A percentile compares a stretch with the other conserved stretches of the same genome.
Conservation (phyloP, 2,329 filamentous ascomycete genomes). For the Madurella fahalii region DNA sequence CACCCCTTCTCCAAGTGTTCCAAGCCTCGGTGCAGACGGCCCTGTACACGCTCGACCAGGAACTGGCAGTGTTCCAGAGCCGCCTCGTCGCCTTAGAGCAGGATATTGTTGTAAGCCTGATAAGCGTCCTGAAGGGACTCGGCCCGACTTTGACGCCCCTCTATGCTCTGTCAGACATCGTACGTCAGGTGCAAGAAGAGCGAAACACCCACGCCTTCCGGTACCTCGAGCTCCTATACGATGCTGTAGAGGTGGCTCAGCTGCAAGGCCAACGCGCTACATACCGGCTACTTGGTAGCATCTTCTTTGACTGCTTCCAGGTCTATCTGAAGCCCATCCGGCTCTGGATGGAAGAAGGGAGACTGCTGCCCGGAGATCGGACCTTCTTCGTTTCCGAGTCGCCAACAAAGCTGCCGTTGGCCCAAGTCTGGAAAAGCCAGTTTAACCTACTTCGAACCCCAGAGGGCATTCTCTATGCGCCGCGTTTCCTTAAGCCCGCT, state of each 20-base stretch:
- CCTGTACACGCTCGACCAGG: constrained; percentile 54
- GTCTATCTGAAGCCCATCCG: constrained; percentile 78
- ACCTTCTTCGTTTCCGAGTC: constrained; percentile 71
- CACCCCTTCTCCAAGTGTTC: constrained; percentile 67
- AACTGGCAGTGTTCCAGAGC: constrained; percentile 57
- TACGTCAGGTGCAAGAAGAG: constrained; percentile 52
- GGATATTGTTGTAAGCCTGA: constrained; percentile 62
- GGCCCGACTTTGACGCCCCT: constrained; percentile 51
- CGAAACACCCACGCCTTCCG: constrained; percentile 56
- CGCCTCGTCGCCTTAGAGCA: constrained; percentile 51
- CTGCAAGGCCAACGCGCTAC: constrained; percentile 58
- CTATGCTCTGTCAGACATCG: constrained; percentile 55
- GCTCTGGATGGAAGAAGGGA: constrained; percentile 79
- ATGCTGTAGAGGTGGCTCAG: constrained; percentile 65
- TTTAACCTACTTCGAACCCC: constrained; percentile 62
- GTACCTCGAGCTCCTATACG: constrained; percentile 76
- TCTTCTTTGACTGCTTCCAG: constrained; percentile 79
- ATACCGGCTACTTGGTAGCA: constrained; percentile 59
- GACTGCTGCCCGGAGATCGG: constrained; percentile 60
- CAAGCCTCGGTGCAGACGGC: constrained; percentile 57
- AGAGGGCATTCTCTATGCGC: constrained; percentile 61
- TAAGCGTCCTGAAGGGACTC: constrained; percentile 58
- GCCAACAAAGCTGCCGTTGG: constrained; percentile 51
- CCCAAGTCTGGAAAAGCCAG: constrained; percentile 71
- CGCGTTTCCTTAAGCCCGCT: constrained; percentile 68